A percentile compares a stretch with the other conserved stretches of the same genome.
Evolutionary conservation across 1,284 basidiomycete genomes (phyloP).

Genomic region (Rhodotorula sp.): DNA sequence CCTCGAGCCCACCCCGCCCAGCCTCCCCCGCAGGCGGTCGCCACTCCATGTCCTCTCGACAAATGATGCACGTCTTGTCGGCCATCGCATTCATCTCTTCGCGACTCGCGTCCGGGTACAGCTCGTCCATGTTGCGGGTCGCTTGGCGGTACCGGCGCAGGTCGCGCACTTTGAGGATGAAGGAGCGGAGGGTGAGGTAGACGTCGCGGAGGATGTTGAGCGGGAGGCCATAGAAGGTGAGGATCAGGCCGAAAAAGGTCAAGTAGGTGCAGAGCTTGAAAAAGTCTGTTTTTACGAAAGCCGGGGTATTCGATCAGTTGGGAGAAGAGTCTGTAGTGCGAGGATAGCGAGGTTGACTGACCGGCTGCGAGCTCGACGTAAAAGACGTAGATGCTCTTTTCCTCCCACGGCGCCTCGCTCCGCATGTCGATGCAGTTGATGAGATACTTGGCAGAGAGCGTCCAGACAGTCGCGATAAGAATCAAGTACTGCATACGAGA

Average conservation of each 20-base stretch:
- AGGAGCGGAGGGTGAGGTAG: conserved; percentile 88
- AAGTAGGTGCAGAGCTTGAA: conserved; percentile 89
- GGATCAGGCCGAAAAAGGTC: conserved; percentile 86
- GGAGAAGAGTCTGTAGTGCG: not conserved
- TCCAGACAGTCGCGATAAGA: conserved; percentile 74
- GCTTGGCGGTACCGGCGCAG: conserved; percentile 87
- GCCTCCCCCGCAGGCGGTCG: conserved; percentile 47
- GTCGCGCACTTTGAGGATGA: conserved; percentile 79
- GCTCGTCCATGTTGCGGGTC: conserved; percentile 92
- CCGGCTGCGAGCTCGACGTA: conserved; percentile 91
- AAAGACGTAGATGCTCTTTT: conserved; percentile 95
- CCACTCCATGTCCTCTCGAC: conserved; percentile 88
- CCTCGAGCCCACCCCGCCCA: not conserved
- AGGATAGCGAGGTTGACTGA: conserved; percentile 45
- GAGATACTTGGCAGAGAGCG: conserved; percentile 78
- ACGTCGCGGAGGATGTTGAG: conserved; percentile 96
- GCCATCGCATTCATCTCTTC: conserved; percentile 75
- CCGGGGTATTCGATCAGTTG: not conserved
- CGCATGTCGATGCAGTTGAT: conserved; percentile 76
- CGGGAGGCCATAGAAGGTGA: conserved; percentile 91
- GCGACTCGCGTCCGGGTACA: conserved; percentile 89
- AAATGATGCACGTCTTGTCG: conserved; percentile 95
- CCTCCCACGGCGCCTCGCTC: conserved; percentile 67
- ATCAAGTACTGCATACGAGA: conserved; percentile 70
- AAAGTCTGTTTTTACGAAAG: conserved; percentile 63